Percentiles rank a stretch among this genome's conserved stretches.
Conservation (phyloP, 495 filamentous ascomycete genomes). For the Chaetomium cochliodes region DNA sequence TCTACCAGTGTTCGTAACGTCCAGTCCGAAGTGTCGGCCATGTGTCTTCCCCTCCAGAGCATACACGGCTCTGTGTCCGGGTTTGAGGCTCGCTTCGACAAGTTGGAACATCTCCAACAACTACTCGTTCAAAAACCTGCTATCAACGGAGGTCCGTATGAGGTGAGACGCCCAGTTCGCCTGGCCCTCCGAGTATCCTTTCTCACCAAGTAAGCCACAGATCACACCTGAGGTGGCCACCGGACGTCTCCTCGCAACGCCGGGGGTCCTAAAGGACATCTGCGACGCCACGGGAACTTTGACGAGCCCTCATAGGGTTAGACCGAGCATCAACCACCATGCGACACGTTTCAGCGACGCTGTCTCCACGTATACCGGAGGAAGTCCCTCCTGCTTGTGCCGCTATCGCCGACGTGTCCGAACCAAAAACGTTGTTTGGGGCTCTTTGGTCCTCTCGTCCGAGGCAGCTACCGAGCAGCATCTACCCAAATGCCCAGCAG, state of each 20-base stretch:
- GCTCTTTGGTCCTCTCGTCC: background rate
- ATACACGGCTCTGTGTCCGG: background rate
- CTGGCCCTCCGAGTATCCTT: no score
- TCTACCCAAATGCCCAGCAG: slow-evolving; percentile 1
- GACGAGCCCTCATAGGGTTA: background rate
- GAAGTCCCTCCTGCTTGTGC: background rate
- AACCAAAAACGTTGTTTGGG: background rate
- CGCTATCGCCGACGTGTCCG: background rate
- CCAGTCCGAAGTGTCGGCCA: background rate
- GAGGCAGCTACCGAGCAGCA: background rate
- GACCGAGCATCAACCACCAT: no score
- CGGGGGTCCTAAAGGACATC: background rate
- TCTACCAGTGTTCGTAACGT: no score
- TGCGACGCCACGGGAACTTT: background rate
- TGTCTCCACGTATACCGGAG: background rate
- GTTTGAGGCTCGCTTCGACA: background rate
- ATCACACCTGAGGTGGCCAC: background rate
- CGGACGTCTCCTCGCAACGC: background rate
- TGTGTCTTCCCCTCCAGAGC: background rate
- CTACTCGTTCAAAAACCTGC: background rate
- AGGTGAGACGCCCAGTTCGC: background rate
- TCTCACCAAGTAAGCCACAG: no score
- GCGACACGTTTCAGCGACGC: background rate
- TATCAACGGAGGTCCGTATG: background rate
- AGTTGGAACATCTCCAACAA: background rate